Conservation (phyloP, 352 stramenopile genomes). For the Phytophthora ohioensis region DNA sequence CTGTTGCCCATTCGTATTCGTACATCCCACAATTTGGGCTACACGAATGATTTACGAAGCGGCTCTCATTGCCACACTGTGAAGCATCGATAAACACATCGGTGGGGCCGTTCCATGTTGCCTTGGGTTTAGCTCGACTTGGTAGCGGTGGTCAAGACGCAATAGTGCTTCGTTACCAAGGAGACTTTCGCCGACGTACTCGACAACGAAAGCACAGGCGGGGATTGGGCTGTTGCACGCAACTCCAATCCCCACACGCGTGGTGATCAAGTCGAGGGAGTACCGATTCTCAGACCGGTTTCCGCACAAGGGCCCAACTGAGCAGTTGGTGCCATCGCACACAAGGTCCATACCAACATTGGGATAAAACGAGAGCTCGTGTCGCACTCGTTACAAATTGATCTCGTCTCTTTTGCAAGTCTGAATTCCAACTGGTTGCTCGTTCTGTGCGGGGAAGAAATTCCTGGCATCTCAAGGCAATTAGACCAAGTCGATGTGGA, state of each 20-base stretch:
- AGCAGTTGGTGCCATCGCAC: conserved; percentile 1
- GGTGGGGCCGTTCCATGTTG: neutral
- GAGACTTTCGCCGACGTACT: neutral
- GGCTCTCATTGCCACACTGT: neutral
- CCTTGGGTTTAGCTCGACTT: neutral
- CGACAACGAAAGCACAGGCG: neutral
- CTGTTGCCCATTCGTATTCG: conserved; percentile 1
- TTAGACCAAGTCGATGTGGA: neutral
- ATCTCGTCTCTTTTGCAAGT: neutral
- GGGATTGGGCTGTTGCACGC: neutral
- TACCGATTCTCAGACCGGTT: neutral
- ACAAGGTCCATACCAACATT: conserved; percentile 1
- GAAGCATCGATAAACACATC: neutral
- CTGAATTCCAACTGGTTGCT: neutral
- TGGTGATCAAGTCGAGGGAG: neutral
- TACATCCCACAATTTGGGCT: neutral
- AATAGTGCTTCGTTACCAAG: neutral
- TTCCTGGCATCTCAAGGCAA: conserved; percentile 3
- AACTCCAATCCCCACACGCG: neutral
- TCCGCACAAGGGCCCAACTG: neutral
- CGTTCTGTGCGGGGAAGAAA: conserved; percentile 14
- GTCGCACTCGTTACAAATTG: neutral
- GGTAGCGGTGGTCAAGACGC: neutral
- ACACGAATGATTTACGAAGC: neutral
- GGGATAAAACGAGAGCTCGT: neutral